Base-by-base conservation (phyloP, 805 yeast species). In the Brettanomyces nanus region DNA sequence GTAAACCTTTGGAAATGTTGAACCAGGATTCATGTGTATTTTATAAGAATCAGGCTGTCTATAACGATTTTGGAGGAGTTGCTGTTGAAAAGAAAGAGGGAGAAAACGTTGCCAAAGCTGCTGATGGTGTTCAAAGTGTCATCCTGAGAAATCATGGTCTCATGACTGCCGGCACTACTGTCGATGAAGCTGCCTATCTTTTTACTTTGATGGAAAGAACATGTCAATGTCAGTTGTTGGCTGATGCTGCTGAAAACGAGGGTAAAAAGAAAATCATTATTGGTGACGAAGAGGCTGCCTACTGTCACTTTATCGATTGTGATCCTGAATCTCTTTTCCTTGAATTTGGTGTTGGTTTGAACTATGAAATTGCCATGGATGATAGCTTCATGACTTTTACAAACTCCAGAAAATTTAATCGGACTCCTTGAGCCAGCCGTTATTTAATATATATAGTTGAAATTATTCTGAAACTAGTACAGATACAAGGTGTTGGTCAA, bases 11-110 rank as follows among this genome's bases (percentile, higher is more conserved):
- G 45, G 89, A 82, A 43, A 84, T 84, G 92, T 51, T 84, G 43
- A 82, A 77, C 60, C 94, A 84, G 62, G 94, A 85, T 48, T 80
- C 66, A 4, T 81, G 89, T 55, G 62, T 67, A 9, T 74, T 85
- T 48, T 78, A 79, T 65, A 72, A 77, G 26, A 62, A 64, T 34
- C 92, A 82, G 44, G 58, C 77, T 1, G 87, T 84, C 3, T 81
- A 80, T 58, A 42, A 51, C 15, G 73, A 75, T 52, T 83, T 82
- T 56, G 92, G 92, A 22, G 94, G 94, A 28, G 84, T 84, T 39
- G 94, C 86, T 0, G 48, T 81, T 20, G 83, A 78, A 47, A 65
- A 60, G 18, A 73, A 69, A 36, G 89, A 81, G 54, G 87, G 87
- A 21, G 50, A 56, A 32, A 69, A 66, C 32, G 69, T 81, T 39